These are phyloP conservation scores for Debaryomyces tyrocola DNA, from an alignment of 805 yeast genomes.

Conservation along the genomic window DNA sequence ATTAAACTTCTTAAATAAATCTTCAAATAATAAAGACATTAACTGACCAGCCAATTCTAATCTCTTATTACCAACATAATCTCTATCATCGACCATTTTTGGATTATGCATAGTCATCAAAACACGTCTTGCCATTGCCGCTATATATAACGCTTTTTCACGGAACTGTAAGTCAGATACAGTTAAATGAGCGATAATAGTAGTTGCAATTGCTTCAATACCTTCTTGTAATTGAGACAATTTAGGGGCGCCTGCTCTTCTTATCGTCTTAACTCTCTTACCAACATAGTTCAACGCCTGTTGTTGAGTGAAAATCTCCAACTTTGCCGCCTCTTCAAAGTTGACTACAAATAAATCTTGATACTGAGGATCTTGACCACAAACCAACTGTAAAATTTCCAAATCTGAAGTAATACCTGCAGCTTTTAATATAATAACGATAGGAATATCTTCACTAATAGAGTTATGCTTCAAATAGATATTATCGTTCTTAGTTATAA, in stretches of 20 bases:
- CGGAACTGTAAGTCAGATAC: slow-evolving; percentile 83
- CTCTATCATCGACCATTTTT: slow-evolving; percentile 95
- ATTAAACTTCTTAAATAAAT: slow-evolving; percentile 94
- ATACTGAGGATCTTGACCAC: slow-evolving; percentile 84
- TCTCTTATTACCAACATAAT: slow-evolving; percentile 97
- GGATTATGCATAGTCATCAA: slow-evolving; percentile 95
- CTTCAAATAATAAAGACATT: slow-evolving; percentile 93
- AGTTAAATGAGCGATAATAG: slow-evolving; percentile 91
- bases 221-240: slow-evolving; percentile 87
- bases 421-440: slow-evolving; percentile 89
- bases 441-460: slow-evolving; percentile 91
- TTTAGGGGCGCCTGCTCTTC: slow-evolving; percentile 83
- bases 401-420: slow-evolving; percentile 91
- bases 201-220: slow-evolving; percentile 92
- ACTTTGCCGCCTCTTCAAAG: slow-evolving; percentile 87
- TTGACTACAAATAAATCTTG: slow-evolving; percentile 93
- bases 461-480: slow-evolving; percentile 94
- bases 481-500: slow-evolving; percentile 84
- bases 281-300: slow-evolving; percentile 94
- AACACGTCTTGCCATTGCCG: slow-evolving; percentile 95
- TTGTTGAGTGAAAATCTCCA: slow-evolving; percentile 85
- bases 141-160: slow-evolving; percentile 91
- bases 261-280: slow-evolving; percentile 83
- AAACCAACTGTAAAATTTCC: slow-evolving; percentile 90
- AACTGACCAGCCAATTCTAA: slow-evolving; percentile 96